Percentiles rank a stretch among this genome's conserved stretches.
Conservation (phyloP, 768 basidiomycete genomes). For the Mycena albidolilacea region DNA sequence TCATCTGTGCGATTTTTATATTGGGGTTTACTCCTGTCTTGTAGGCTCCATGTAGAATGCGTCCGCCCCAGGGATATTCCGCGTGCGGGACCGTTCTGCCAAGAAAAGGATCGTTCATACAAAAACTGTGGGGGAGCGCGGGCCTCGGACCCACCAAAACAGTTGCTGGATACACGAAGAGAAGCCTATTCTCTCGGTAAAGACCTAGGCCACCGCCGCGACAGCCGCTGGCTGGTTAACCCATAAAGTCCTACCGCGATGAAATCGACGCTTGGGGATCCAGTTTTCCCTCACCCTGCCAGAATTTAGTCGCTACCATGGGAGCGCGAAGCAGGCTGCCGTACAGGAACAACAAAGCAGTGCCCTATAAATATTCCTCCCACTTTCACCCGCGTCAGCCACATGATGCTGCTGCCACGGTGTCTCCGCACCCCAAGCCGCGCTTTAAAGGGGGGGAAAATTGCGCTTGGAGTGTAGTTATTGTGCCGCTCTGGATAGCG, state of each 20-base stretch:
- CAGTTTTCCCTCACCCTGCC: not conserved
- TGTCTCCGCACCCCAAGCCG: not conserved
- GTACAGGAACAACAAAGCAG: not conserved
- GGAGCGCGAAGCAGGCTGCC: constrained; percentile 3
- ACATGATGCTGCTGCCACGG: not conserved
- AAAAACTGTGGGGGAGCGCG: not conserved
- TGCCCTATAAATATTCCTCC: not conserved
- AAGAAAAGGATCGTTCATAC: not conserved
- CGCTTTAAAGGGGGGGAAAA: not conserved
- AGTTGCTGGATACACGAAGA: too few species aligned
- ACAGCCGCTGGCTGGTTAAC: not conserved
- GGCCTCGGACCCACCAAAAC: too few species aligned
- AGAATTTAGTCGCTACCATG: not conserved
- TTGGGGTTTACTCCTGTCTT: too few species aligned
- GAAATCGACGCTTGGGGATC: not conserved
- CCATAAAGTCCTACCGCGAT: not conserved
- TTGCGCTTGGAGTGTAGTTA: not conserved
- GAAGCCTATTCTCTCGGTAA: too few species aligned
- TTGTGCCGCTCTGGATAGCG: too few species aligned
- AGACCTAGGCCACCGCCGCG: not conserved
- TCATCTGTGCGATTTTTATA: too few species aligned
- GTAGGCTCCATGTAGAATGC: too few species aligned
- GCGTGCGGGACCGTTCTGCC: not conserved
- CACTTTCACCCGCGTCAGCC: not conserved
- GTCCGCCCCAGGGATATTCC: not conserved